Evolutionary conservation across 495 filamentous ascomycete species (phyloP), one percentile per base, ranked within the genome.

Genomic region (Astrothelium subdiscretum): DNA sequence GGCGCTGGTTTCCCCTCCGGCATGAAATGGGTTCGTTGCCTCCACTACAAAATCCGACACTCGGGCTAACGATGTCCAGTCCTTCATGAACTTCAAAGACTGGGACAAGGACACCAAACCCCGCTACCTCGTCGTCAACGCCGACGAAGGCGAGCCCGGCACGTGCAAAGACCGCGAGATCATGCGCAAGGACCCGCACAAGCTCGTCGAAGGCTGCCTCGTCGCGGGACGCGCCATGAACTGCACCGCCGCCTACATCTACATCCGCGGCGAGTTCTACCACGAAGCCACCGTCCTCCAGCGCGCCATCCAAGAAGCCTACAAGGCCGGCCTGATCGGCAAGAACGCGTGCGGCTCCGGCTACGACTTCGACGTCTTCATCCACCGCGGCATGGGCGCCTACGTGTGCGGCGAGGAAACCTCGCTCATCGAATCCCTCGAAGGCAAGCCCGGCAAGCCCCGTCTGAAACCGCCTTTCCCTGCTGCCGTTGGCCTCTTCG

Each of bases 121-220:
- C 63, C 85, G 94, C 62, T 98, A 98, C 70, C 81, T 98, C 44
- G 91, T 98, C 59, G 89, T 98, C 79, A 98, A 98, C 70, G 94
- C 94, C 66, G 94, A 98, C 73, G 94, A 98, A 81, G 94, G 94
- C 72, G 94, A 98, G 76, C 94, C 94, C 10, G 94, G 94, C 72
- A 98, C 94, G 32, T 98, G 94, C 86, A 98, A 98, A 78, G 94
- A 98, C 75, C 88, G 94, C 71, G 95, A 97, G 76, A 98, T 98
- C 70, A 98, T 98, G 92, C 90, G 94, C 74, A 97, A 98, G 77
- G 95, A 98, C 73, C 94, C 94, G 51, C 94, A 98, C 80, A 97
- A 97, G 81, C 86, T 98, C 62, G 80, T 98, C 66, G 94, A 98
- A 79, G 94, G 94, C 68, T 98, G 94, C 76, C 78, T 98, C 63